Conservation (phyloP, 306 rosid genomes). For the Sophora flavescens region DNA sequence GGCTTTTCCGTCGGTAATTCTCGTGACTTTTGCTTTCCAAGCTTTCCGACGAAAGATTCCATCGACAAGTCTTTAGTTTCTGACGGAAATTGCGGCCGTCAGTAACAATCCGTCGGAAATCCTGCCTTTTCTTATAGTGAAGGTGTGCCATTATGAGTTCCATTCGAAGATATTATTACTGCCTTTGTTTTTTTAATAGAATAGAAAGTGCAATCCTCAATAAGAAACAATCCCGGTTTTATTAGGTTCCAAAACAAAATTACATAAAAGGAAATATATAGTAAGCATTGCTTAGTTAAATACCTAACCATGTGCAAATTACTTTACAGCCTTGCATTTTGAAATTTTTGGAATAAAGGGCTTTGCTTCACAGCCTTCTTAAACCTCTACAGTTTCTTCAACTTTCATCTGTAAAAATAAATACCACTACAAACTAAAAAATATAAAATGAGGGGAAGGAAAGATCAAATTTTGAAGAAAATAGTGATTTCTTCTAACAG, state of each 20-base stretch:
- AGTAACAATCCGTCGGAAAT: too few relatives aligned
- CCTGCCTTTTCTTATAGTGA: too few relatives aligned
- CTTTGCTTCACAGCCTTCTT: constrained; percentile 1
- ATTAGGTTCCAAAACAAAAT: constrained; percentile 23
- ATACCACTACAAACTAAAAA: too few relatives aligned
- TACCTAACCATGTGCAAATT: constrained; percentile 1
- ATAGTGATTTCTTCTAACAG: too few relatives aligned
- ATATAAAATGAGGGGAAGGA: too few relatives aligned
- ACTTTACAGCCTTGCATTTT: constrained; percentile 21
- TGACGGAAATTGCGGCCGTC: too few relatives aligned
- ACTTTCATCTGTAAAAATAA: too few relatives aligned
- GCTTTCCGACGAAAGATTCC: too few relatives aligned
- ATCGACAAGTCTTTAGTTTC: too few relatives aligned
- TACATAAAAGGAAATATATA: background rate
- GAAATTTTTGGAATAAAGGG: constrained; percentile 27
- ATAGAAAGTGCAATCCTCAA: background rate
- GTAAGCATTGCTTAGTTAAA: constrained; percentile 5
- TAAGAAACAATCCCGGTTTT: constrained; percentile 11
- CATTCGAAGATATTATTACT: constrained; percentile 3
- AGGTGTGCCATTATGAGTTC: constrained; percentile 21
- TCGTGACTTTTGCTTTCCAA: too few relatives aligned
- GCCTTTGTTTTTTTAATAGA: constrained; percentile 22
- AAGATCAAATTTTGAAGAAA: too few relatives aligned
- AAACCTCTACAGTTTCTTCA: background rate
- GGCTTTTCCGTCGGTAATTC: too few relatives aligned